Conservation (phyloP, 257 asterid species). For the Nicotiana tomentosiformis region DNA sequence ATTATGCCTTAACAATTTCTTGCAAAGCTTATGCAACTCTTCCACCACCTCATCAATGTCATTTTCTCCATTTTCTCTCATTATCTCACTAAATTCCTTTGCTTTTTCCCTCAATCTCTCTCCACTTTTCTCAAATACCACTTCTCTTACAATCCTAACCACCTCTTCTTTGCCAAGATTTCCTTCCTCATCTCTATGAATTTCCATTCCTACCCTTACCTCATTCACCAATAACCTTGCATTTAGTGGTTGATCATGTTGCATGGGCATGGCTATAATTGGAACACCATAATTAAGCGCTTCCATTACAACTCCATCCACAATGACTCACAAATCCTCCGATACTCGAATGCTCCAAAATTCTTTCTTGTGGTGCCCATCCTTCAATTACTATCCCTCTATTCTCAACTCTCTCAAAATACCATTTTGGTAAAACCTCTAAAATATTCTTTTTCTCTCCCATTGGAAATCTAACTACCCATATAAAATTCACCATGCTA, state of each 20-base stretch:
- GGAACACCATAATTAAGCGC: slow-evolving; percentile 41
- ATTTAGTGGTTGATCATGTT: slow-evolving; percentile 59
- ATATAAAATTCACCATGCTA: slow-evolving; percentile 46
- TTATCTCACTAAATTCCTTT: slow-evolving; percentile 24
- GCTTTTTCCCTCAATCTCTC: slow-evolving; percentile 24
- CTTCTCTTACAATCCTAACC: slow-evolving; percentile 32
- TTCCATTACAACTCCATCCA: slow-evolving; percentile 66
- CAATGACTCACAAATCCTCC: slow-evolving; percentile 67
- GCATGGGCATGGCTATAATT: slow-evolving; percentile 57
- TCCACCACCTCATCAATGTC: slow-evolving; percentile 37
- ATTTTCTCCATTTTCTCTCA: slow-evolving; percentile 32
- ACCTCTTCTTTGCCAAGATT: slow-evolving; percentile 33
- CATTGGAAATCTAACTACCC: slow-evolving; percentile 45
- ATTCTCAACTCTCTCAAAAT: slow-evolving; percentile 28
- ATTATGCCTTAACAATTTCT: background rate
- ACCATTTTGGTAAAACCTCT: slow-evolving; percentile 41
- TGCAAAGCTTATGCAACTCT: slow-evolving; percentile 34
- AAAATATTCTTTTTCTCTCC: slow-evolving; percentile 7
- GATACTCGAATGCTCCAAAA: slow-evolving; percentile 33
- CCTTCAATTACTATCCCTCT: slow-evolving; percentile 43
- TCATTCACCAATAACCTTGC: slow-evolving; percentile 46
- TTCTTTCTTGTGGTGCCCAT: slow-evolving; percentile 55
- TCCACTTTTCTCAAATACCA: slow-evolving; percentile 33
- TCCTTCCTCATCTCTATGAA: slow-evolving; percentile 35
- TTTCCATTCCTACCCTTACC: slow-evolving; percentile 47